Percentiles rank a stretch among this genome's conserved stretches.
phyloP scores from a whole-genome alignment of 805 yeast species.

The Spathaspora girioi region DNA sequence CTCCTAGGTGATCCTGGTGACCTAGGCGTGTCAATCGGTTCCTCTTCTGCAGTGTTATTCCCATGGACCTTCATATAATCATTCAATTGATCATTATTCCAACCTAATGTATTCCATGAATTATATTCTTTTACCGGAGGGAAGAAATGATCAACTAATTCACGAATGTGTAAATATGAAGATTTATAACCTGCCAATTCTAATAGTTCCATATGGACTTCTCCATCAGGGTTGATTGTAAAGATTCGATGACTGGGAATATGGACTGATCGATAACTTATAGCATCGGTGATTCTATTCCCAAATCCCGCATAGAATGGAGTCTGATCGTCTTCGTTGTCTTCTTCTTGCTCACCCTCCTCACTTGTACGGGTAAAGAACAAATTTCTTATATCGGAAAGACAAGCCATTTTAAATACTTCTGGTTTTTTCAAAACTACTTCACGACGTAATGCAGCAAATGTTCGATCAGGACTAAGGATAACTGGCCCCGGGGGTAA shows the following conservation, averaged over 20 bases:
- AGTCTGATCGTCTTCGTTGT: slow-evolving; percentile 28
- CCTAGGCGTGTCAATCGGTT: slow-evolving; percentile 6
- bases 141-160: slow-evolving; percentile 94
- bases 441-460: slow-evolving; percentile 90
- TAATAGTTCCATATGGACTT: slow-evolving; percentile 93
- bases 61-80: slow-evolving; percentile 22
- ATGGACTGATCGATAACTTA: slow-evolving; percentile 89
- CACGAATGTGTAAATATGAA: slow-evolving; percentile 85
- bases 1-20: slow-evolving; percentile 24
- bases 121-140: slow-evolving; percentile 59
- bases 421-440: slow-evolving; percentile 94
- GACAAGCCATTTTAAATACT: slow-evolving; percentile 97
- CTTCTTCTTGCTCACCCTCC: slow-evolving; percentile 1
- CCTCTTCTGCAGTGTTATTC: not conserved
- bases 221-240: slow-evolving; percentile 94
- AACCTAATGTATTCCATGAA: slow-evolving; percentile 22
- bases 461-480: slow-evolving; percentile 90
- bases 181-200: slow-evolving; percentile 92
- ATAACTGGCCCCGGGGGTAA: slow-evolving; percentile 93
- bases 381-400: slow-evolving; percentile 76
- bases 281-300: slow-evolving; percentile 92
- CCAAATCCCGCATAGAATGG: slow-evolving; percentile 99
- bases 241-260: slow-evolving; percentile 92
- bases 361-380: slow-evolving; percentile 36
- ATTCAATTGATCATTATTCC: slow-evolving; percentile 34